phyloP scores from a whole-genome alignment of 1,139 yeast genomes.

The Magnusiomyces ingens region DNA sequence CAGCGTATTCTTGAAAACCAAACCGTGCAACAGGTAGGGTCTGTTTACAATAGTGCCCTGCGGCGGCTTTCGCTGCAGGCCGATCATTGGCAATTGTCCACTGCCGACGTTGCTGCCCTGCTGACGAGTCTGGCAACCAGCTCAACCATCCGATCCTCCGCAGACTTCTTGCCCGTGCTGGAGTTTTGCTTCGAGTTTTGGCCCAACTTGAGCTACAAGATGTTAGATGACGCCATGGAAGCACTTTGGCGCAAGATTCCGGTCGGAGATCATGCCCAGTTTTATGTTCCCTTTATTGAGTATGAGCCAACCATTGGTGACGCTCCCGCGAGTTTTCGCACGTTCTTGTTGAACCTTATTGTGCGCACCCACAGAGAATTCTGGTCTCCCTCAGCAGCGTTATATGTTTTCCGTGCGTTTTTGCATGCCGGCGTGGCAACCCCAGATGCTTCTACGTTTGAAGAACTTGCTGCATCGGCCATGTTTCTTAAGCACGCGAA shows the following conservation, averaged over 20 bases:
- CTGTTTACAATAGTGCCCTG: background rate
- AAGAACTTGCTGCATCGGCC: slow-evolving; percentile 24
- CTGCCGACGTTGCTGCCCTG: background rate
- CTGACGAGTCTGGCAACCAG: background rate
- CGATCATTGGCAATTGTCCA: background rate
- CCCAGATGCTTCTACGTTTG: slow-evolving; percentile 25
- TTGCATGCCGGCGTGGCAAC: slow-evolving; percentile 11
- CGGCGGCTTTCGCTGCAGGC: background rate
- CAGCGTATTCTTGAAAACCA: slow-evolving; percentile 1
- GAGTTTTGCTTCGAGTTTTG: background rate
- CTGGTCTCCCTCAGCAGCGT: slow-evolving; percentile 17
- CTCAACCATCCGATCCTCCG: background rate
- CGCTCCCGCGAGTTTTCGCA: background rate
- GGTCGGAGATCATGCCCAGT: background rate
- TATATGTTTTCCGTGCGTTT: slow-evolving; percentile 20
- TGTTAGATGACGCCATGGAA: background rate
- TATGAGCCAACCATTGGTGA: slow-evolving; percentile 6
- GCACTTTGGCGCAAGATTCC: background rate
- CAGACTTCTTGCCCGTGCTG: background rate
- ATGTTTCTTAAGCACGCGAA: slow-evolving; percentile 28
- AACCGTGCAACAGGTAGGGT: background rate
- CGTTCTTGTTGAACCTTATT: slow-evolving; percentile 16
- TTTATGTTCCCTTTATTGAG: slow-evolving; percentile 12
- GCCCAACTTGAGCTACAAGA: background rate
- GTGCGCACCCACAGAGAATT: slow-evolving; percentile 10